A percentile compares a stretch with the other conserved stretches of the same genome.
These are phyloP conservation scores for Lactifluus volemus DNA, from an alignment of 768 basidiomycete species.

Conservation along the genomic window DNA sequence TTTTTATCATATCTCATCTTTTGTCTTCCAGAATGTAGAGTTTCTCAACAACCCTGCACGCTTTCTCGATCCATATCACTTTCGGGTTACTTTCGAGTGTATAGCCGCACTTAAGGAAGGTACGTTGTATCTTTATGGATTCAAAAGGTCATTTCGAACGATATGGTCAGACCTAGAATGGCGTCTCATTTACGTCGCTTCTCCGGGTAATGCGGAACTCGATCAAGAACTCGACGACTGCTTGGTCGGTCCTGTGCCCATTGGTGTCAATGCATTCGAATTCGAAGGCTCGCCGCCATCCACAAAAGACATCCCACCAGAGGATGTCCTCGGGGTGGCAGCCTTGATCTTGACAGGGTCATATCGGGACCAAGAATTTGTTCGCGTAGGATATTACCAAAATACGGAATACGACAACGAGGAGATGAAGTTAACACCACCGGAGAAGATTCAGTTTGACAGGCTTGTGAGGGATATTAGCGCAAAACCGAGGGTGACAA, in stretches of 20 bases:
- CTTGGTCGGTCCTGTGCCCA: slow-evolving; percentile 93
- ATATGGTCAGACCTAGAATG: slow-evolving; percentile 79
- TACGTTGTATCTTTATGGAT: slow-evolving; percentile 25
- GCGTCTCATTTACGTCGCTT: slow-evolving; percentile 95
- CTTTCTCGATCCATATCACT: slow-evolving; percentile 85
- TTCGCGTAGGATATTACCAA: slow-evolving; percentile 99
- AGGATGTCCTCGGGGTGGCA: slow-evolving; percentile 92
- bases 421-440: slow-evolving; percentile 73
- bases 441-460: slow-evolving; percentile 63
- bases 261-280: slow-evolving; percentile 96
- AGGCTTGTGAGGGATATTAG: slow-evolving; percentile 80
- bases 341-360: slow-evolving; percentile 95
- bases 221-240: slow-evolving; percentile 98
- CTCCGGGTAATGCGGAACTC: slow-evolving; percentile 80
- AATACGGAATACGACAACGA: slow-evolving; percentile 98
- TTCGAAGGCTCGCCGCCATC: slow-evolving; percentile 85
- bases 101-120: slow-evolving; percentile 87
- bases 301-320: slow-evolving; percentile 73
- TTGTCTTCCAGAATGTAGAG: slow-evolving; percentile 58
- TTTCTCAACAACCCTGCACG: slow-evolving; percentile 90
- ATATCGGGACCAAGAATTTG: slow-evolving; percentile 96
- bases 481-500: slow-evolving; percentile 86
- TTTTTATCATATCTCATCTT: not conserved
- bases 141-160: too few relatives aligned
- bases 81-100: slow-evolving; percentile 96